Evolutionary conservation across 306 rosid species (phyloP), one percentile per base, ranked within the genome.

Genomic region (Cucumis hystrix): DNA sequence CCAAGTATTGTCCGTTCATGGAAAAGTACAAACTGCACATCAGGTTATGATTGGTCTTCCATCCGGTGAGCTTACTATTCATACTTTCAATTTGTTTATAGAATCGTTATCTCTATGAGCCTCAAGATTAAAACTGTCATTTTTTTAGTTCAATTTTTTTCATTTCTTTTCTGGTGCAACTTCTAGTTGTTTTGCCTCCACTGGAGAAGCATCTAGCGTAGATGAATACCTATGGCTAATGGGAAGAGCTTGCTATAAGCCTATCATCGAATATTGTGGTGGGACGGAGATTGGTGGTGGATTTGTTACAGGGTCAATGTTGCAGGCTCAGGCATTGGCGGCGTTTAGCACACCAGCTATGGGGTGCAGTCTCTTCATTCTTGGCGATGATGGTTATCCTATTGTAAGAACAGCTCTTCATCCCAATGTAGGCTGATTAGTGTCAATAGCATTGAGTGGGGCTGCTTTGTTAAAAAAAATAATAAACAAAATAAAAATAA

Each of bases 201-300:
- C 93, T 4, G 98, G 98, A 54, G 98, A 94, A 83, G 95, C 98
- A 81, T 94, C 98, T 69, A 92, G 82, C 85, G 87, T 91, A 23
- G 97, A 94, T 79, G 98, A 94, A 84, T 89, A 90, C 87, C 89
- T 94, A 62, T 94, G 98, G 98, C 88, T 94, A 83, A 94, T 92
- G 97, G 96, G 96, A 81, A 92, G 96, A 86, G 97, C 97, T 76
- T 20, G 21, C 83, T 94, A 94, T 90, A 90, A 92, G 88, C 96
- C 98, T 82, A 28, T 94, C 66, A 90, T 92, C 65, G 98, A 94
- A 83, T 90, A 88, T 84, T 94, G 98, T 82, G 98, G 98, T 74
- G 98, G 98, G 61, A 94, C 98, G 12, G 98, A 94, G 86, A 91
- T 94, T 80, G 97, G 97, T 37, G 97, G 98, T 79, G 95, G 86